These are phyloP conservation scores for Arctostaphylos glauca DNA, from an alignment of 148 eudicot species.

Conservation along the genomic window DNA sequence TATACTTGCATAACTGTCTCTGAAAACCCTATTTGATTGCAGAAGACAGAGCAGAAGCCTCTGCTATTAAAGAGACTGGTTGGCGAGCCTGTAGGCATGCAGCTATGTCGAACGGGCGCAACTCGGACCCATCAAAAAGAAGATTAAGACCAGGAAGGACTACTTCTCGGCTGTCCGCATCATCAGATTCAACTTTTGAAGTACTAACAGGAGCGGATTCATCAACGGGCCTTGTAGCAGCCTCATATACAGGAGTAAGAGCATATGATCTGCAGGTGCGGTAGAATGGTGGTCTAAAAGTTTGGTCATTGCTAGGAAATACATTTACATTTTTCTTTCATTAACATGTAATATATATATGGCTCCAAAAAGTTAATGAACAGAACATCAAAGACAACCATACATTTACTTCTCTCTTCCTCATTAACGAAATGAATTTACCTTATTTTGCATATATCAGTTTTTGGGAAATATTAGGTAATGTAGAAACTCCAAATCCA, in stretches of 20 bases:
- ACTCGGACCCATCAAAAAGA: constrained; percentile 79
- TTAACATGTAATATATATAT: not conserved
- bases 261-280: constrained; percentile 75
- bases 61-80: constrained; percentile 78
- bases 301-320: not conserved
- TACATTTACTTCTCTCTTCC: not conserved
- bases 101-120: constrained; percentile 84
- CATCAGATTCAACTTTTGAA: constrained; percentile 66
- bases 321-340: not conserved
- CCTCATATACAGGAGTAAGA: constrained; percentile 65
- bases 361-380: not conserved
- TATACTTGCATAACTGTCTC: not conserved
- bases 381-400: not conserved
- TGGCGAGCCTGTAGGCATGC: constrained; percentile 97
- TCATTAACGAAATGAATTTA: not conserved
- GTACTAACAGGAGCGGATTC: constrained; percentile 39
- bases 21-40: constrained; percentile 40
- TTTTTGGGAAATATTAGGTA: not conserved
- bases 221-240: constrained; percentile 60
- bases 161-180: constrained; percentile 74
- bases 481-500: not conserved
- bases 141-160: constrained; percentile 90
- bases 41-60: constrained; percentile 66
- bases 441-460: not conserved
- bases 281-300: not conserved